These are phyloP conservation scores for Fusarium sp. DNA, from an alignment of 2,329 filamentous ascomycete genomes.

Conservation along the genomic window DNA sequence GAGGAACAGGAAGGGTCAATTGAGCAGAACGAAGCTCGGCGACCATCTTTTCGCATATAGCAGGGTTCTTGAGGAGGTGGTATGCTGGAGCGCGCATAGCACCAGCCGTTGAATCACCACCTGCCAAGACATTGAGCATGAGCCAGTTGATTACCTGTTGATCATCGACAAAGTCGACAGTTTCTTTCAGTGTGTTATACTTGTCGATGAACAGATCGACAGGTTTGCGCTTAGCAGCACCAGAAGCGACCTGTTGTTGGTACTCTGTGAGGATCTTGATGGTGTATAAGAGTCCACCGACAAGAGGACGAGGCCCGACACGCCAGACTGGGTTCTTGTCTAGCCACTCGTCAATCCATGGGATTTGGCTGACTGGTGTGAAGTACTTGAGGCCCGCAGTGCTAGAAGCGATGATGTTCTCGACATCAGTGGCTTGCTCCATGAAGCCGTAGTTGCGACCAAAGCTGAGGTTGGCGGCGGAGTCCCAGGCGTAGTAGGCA, in stretches of 20 bases:
- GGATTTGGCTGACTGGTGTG: conserved; percentile 31
- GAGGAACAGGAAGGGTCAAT: conserved; percentile 15
- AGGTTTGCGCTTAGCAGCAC: conserved; percentile 18
- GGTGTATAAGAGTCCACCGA: conserved; percentile 22
- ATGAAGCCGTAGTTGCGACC: conserved; percentile 30
- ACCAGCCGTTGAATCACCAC: conserved; percentile 35
- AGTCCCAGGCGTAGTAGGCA: conserved; percentile 34
- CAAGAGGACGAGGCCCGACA: conserved; percentile 14
- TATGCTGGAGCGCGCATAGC: conserved; percentile 33
- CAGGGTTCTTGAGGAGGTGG: conserved; percentile 15
- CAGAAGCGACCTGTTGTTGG: conserved; percentile 24
- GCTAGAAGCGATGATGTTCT: conserved; percentile 23
- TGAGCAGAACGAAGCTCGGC: conserved; percentile 15
- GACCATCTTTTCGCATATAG: conserved; percentile 26
- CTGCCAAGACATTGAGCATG: conserved; percentile 36
- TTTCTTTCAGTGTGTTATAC: conserved; percentile 34
- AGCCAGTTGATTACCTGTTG: conserved; percentile 36
- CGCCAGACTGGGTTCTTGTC: conserved; percentile 37
- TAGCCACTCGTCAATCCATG: conserved; percentile 38
- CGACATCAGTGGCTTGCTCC: conserved; percentile 20
- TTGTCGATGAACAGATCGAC: conserved; percentile 38
- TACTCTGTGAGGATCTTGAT: conserved; percentile 36
- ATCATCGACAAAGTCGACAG: conserved; percentile 30
- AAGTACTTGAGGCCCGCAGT: conserved; percentile 35
- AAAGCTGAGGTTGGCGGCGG: conserved; percentile 37